Percentiles rank a stretch among this genome's conserved stretches.
phyloP scores from a whole-genome alignment of 306 rosid species.

The Fragaria nilgerrensis region DNA sequence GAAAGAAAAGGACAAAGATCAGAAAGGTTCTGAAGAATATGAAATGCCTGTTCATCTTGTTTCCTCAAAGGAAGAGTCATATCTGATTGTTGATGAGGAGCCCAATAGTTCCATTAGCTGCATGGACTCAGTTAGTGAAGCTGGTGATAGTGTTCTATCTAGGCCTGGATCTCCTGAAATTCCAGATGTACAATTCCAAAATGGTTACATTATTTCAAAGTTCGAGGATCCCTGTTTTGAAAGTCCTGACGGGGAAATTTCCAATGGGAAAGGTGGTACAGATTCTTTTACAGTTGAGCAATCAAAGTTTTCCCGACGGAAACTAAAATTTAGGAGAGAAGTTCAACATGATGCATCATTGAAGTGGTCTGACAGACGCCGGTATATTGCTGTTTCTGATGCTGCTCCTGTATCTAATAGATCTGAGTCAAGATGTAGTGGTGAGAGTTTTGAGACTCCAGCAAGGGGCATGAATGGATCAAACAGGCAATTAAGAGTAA shows the following conservation, averaged over 20 bases:
- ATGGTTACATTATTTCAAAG: constrained; percentile 39
- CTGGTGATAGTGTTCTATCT: constrained; percentile 41
- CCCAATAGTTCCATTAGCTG: constrained; percentile 46
- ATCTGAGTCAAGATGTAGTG: constrained; percentile 57
- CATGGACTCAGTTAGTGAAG: constrained; percentile 47
- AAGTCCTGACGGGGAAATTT: constrained; percentile 50
- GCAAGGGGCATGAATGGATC: constrained; percentile 45
- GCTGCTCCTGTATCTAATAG: constrained; percentile 42
- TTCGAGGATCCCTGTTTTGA: constrained; percentile 42
- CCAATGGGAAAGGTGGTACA: constrained; percentile 40
- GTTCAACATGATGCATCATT: constrained; percentile 55
- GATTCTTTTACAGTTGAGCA: constrained; percentile 59
- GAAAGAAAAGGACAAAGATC: constrained; percentile 79
- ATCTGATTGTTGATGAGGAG: constrained; percentile 56
- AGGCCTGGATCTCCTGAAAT: constrained; percentile 57
- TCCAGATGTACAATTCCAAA: constrained; percentile 49
- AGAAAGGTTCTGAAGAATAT: constrained; percentile 45
- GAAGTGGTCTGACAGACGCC: constrained; percentile 79
- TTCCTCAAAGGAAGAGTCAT: constrained; percentile 58
- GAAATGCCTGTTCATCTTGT: constrained; percentile 42
- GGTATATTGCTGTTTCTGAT: constrained; percentile 55
- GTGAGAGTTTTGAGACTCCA: constrained; percentile 58
- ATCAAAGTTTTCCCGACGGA: constrained; percentile 54
- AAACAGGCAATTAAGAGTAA: constrained; percentile 56
- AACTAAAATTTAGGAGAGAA: constrained; percentile 59